phyloP scores from a whole-genome alignment of 495 filamentous ascomycete genomes.

The Neurospora sp. region DNA sequence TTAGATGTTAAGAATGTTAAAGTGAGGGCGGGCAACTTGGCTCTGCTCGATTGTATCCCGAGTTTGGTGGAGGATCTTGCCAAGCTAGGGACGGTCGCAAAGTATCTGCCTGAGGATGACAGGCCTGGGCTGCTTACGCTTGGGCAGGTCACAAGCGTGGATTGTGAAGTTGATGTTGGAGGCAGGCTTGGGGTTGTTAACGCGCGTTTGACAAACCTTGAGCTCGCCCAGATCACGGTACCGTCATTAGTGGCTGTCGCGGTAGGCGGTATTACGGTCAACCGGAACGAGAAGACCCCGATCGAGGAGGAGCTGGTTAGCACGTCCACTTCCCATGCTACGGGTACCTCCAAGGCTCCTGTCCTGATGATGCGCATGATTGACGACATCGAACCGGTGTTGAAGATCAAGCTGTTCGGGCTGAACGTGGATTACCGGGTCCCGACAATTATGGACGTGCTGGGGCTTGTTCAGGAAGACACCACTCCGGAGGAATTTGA shows the following conservation, averaged over 20 bases:
- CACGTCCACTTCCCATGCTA: conserved; percentile 8
- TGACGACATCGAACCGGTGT: conserved; percentile 84
- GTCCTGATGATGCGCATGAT: conserved; percentile 61
- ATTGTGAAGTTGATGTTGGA: conserved; percentile 47
- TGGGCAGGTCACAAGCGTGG: conserved; percentile 50
- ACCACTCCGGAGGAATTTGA: conserved; percentile 64
- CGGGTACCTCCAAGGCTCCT: conserved; percentile 40
- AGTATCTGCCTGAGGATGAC: conserved; percentile 93
- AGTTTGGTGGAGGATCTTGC: conserved; percentile 66
- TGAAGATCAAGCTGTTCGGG: conserved; percentile 79
- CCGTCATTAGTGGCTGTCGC: conserved; percentile 72
- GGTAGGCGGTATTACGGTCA: conserved; percentile 47
- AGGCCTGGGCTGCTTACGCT: conserved; percentile 80
- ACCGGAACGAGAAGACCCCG: conserved; percentile 52
- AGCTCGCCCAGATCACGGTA: conserved; percentile 74
- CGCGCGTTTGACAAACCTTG: conserved; percentile 45
- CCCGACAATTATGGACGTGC: conserved; percentile 65
- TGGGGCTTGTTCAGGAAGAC: conserved; percentile 52
- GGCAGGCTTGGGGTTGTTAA: conserved; percentile 57
- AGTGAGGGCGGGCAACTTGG: conserved; percentile 44
- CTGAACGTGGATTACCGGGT: conserved; percentile 77
- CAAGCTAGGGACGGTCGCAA: conserved; percentile 75
- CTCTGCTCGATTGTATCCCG: conserved; percentile 53
- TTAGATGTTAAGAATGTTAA: conserved; percentile 53
- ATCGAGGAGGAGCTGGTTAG: conserved; percentile 55